Percentiles rank a stretch among this genome's conserved stretches.
These are phyloP conservation scores for Neospora caninum DNA, from an alignment of 169 alveolate species.

Conservation along the genomic window DNA sequence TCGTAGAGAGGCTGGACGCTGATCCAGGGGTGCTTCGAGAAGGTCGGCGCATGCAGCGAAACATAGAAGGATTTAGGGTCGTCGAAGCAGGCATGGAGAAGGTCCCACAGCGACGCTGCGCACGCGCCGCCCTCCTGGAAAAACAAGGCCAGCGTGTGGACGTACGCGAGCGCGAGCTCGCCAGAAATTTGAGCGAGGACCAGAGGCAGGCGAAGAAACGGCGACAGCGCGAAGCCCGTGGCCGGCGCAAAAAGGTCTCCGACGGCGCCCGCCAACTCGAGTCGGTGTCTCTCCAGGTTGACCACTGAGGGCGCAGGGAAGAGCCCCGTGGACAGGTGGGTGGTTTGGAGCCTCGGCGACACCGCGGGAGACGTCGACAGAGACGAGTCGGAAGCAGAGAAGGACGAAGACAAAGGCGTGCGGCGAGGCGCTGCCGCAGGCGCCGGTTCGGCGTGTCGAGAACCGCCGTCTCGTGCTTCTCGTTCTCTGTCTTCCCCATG, in stretches of 20 bases:
- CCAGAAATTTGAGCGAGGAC: not conserved
- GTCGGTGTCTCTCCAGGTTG: not conserved
- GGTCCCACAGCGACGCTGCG: not conserved
- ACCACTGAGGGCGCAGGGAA: not conserved
- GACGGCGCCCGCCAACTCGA: not conserved
- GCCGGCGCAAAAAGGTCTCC: not conserved
- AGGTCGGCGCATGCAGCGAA: not conserved
- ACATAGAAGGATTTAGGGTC: not conserved
- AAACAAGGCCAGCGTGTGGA: not conserved
- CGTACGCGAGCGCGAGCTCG: not conserved
- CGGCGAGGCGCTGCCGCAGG: not conserved
- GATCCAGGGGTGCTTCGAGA: constrained; percentile 29
- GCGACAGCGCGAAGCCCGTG: not conserved
- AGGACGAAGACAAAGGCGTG: not conserved
- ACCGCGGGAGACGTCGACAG: not conserved
- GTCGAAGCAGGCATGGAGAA: not conserved
- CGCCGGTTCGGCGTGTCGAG: not conserved
- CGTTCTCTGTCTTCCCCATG: not conserved
- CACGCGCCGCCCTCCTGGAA: not conserved
- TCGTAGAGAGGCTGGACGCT: not conserved
- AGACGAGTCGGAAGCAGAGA: not conserved
- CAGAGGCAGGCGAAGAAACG: not conserved
- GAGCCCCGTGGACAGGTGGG: not conserved
- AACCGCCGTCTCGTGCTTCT: not conserved
- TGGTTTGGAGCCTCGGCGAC: not conserved